Evolutionary conservation across 768 basidiomycete genomes (phyloP), one percentile per base, ranked within the genome.

Genomic region (Sporobolomyces pararoseus): DNA sequence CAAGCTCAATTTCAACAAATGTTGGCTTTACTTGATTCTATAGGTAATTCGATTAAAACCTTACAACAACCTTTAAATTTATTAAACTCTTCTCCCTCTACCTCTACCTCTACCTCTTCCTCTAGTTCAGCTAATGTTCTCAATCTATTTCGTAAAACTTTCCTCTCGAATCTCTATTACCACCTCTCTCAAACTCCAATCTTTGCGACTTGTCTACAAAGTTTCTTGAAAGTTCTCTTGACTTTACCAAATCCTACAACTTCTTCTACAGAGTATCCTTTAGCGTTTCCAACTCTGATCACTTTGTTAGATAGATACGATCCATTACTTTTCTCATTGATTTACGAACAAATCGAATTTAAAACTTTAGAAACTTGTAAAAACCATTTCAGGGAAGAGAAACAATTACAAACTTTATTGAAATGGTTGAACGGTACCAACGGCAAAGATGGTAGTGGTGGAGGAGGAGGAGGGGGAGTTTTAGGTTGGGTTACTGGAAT

Each of bases 281-380:
- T 70, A 68, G 88, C 68, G 88, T 64, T 80, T 81, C 1, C 84
- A 1, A 69, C 70, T 19, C 70, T 74, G 39, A 29, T 95, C 0
- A 89, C 89, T 6, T 81, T 95, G 13, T 82, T 89, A 32, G 89
- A 90, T 70, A 86, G 90, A 34, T 91, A 89, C 76, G 91, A 94
- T 76, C 85, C 86, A 10, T 84, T 92, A 66, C 85, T 97, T 34
- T 86, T 89, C 25, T 86, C 86, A 58, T 88, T 93, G 5, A 89
- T 90, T 34, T 91, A 92, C 72, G 88, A 89, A 76, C 85, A 87
- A 74, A 93, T 99, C 70, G 90, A 93, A 76, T 78, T 81, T 7
- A 84, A 89, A 66, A 88, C 96, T 0, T 63, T 84, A 65, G 82
- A 83, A 68, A 85, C 84, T 4, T 91, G 89, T 76, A 80, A 84